Conservation (phyloP, 2,329 filamentous ascomycete genomes). For the Magnaporthales sp. region DNA sequence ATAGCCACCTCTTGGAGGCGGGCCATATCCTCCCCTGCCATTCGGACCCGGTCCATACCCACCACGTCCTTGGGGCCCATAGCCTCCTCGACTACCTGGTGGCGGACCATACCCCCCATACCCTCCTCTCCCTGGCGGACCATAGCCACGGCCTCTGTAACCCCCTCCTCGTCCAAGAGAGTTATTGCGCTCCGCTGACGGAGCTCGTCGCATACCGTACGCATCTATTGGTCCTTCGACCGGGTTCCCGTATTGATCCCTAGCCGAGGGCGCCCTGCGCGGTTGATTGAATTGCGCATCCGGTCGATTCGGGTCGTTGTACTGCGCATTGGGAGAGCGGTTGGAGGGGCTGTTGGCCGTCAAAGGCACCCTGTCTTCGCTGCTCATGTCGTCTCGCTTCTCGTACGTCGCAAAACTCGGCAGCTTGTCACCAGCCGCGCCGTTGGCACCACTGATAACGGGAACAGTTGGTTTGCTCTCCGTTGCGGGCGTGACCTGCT, state of each 20-base stretch:
- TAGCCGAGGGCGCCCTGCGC: slow-evolving; percentile 29
- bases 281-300: slow-evolving; percentile 23
- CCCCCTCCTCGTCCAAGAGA: slow-evolving; percentile 51
- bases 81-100: slow-evolving; percentile 26
- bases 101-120: slow-evolving; percentile 23
- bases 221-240: slow-evolving; percentile 32
- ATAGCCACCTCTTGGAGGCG: slow-evolving; percentile 26
- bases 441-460: slow-evolving; percentile 46
- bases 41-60: slow-evolving; percentile 36
- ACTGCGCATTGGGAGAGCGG: slow-evolving; percentile 37
- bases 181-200: slow-evolving; percentile 38
- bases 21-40: slow-evolving; percentile 23
- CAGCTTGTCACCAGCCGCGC: slow-evolving; percentile 34
- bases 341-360: slow-evolving; percentile 57
- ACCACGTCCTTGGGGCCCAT: slow-evolving; percentile 24
- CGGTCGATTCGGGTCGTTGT: slow-evolving; percentile 26
- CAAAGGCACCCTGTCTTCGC: slow-evolving; percentile 63
- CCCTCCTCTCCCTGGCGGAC: slow-evolving; percentile 29
- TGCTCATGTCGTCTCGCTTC: slow-evolving; percentile 49
- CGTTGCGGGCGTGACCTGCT: slow-evolving; percentile 15
- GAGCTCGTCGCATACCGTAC: slow-evolving; percentile 37
- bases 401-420: slow-evolving; percentile 59
- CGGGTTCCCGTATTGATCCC: slow-evolving; percentile 59
- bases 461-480: slow-evolving; percentile 41
- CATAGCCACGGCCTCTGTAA: slow-evolving; percentile 42